These are phyloP conservation scores for Pythium vanterpoolii DNA, from an alignment of 352 stramenopile species.

Conservation along the genomic window DNA sequence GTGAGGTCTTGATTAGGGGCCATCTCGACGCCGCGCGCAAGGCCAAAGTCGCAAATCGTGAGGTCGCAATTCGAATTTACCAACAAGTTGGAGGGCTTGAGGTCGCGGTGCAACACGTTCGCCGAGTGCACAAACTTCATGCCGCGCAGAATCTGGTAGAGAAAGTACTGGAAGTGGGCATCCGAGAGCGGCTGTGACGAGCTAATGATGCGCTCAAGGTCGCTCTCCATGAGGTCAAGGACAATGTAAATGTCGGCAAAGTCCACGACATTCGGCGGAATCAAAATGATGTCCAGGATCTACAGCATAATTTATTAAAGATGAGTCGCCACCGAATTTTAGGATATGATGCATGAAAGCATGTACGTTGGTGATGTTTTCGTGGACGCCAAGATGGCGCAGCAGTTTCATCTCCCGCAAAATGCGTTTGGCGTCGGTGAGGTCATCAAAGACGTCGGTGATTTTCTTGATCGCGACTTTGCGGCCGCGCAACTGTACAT, in stretches of 20 bases:
- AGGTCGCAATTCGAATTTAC: slow-evolving; percentile 94
- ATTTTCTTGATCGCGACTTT: slow-evolving; percentile 93
- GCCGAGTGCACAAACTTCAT: slow-evolving; percentile 93
- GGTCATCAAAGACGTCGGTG: slow-evolving; percentile 89
- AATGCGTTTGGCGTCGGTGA: slow-evolving; percentile 92
- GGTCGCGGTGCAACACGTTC: slow-evolving; percentile 95
- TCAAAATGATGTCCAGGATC: slow-evolving; percentile 82
- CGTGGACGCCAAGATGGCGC: slow-evolving; percentile 86
- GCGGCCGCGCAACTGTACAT: slow-evolving; percentile 59
- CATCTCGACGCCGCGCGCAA: slow-evolving; percentile 71
- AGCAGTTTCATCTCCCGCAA: slow-evolving; percentile 93
- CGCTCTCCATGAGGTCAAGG: slow-evolving; percentile 59
- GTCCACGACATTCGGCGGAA: slow-evolving; percentile 80
- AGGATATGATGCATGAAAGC: neutral
- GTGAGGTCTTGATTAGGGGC: slow-evolving; percentile 50
- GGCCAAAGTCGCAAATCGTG: slow-evolving; percentile 91
- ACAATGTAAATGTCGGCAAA: slow-evolving; percentile 88
- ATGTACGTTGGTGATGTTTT: slow-evolving; percentile 90
- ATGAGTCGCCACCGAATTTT: no score
- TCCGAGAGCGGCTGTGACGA: slow-evolving; percentile 39
- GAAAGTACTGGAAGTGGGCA: slow-evolving; percentile 51
- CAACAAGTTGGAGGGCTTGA: slow-evolving; percentile 98
- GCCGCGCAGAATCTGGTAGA: slow-evolving; percentile 72
- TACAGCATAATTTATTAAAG: no score
- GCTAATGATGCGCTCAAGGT: slow-evolving; percentile 66